A percentile compares a stretch with the other conserved stretches of the same genome.
These are phyloP conservation scores for Sordariomycetes sp. DNA, from an alignment of 2,329 filamentous ascomycete species.

Conservation along the genomic window DNA sequence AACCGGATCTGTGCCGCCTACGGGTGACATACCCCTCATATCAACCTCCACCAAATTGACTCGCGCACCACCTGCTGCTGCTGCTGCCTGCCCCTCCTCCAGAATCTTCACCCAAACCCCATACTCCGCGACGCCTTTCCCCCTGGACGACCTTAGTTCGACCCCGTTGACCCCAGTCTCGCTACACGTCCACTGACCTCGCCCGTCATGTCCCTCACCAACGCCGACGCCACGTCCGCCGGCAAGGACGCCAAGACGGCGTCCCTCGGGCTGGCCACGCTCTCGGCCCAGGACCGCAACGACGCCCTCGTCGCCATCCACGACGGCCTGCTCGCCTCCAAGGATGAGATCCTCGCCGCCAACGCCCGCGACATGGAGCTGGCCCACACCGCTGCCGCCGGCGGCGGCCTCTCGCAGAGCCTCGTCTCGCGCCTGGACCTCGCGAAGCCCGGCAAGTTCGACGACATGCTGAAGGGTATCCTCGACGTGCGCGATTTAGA, in stretches of 20 bases:
- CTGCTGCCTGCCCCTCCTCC: background rate
- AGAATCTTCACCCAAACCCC: background rate
- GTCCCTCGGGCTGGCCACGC: constrained; percentile 72
- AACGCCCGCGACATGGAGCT: constrained; percentile 74
- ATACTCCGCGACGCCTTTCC: background rate
- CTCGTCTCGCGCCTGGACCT: constrained; percentile 84
- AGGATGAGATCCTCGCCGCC: constrained; percentile 70
- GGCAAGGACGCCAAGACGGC: constrained; percentile 70
- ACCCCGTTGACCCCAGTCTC: background rate
- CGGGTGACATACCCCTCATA: background rate
- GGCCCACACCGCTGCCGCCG: constrained; percentile 62
- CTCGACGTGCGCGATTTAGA: constrained; percentile 73
- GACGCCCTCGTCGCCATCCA: constrained; percentile 77
- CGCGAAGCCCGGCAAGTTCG: constrained; percentile 79
- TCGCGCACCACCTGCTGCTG: background rate
- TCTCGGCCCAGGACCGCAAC: constrained; percentile 69
- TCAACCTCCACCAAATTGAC: background rate
- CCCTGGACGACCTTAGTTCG: background rate
- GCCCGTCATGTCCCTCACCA: constrained; percentile 72
- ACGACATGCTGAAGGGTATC: constrained; percentile 95
- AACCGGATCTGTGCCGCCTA: background rate
- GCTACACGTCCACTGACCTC: background rate
- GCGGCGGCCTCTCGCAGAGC: constrained; percentile 68
- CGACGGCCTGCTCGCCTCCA: constrained; percentile 57
- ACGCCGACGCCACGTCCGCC: constrained; percentile 66